These are phyloP conservation scores for Suhomyces canberraensis DNA, from an alignment of 805 yeast genomes.

Conservation along the genomic window DNA sequence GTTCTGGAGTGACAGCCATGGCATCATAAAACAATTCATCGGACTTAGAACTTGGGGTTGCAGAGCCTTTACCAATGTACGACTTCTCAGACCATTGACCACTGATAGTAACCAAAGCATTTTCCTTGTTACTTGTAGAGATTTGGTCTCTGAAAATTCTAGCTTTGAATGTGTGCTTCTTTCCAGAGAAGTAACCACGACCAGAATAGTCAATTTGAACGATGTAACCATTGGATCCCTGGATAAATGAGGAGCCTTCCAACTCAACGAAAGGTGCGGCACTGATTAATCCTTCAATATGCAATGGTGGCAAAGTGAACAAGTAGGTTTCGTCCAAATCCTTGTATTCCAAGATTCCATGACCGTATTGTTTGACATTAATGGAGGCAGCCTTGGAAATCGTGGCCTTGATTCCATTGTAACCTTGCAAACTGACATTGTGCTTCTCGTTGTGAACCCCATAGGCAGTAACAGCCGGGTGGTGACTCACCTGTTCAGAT, in stretches of 20 bases:
- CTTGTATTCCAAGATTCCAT: conserved; percentile 68
- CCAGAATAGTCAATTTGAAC: conserved; percentile 80
- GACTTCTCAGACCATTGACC: conserved; percentile 94
- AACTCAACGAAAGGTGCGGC: conserved; percentile 95
- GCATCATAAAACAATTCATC: conserved; percentile 65
- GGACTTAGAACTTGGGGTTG: conserved; percentile 42
- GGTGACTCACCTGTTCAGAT: conserved; percentile 95
- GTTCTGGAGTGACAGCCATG: conserved; percentile 45
- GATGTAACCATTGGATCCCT: conserved; percentile 72
- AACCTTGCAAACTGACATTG: conserved; percentile 75
- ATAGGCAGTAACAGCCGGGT: conserved; percentile 97
- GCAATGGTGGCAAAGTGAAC: conserved; percentile 90
- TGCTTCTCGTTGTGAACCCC: conserved; percentile 71
- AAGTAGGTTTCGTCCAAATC: conserved; percentile 65
- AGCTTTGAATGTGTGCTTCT: conserved; percentile 89
- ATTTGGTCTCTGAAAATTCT: conserved; percentile 58
- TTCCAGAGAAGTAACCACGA: conserved; percentile 92
- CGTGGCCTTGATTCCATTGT: conserved; percentile 82
- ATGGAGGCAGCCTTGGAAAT: conserved; percentile 71
- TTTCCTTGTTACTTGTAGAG: conserved; percentile 49
- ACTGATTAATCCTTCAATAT: conserved; percentile 86
- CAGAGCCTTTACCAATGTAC: conserved; percentile 55
- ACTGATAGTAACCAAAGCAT: conserved; percentile 70
- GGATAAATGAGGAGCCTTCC: conserved; percentile 84
- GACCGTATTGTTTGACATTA: conserved; percentile 89